phyloP scores from a whole-genome alignment of 352 stramenopile species.

The Thraustochytrium sp. region DNA sequence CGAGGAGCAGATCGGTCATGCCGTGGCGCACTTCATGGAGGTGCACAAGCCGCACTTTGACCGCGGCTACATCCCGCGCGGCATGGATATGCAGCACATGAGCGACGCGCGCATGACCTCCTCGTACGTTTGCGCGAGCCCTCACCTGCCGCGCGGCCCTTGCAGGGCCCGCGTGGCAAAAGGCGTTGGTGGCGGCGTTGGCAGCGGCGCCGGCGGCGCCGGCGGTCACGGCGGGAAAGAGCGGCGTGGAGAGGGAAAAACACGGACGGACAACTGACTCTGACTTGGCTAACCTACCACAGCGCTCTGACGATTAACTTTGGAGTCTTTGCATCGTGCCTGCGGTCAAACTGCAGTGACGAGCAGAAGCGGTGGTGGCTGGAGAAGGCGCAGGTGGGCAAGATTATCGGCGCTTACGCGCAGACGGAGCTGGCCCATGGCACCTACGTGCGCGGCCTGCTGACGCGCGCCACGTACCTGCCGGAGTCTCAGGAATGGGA shows the following conservation, averaged over 20 bases:
- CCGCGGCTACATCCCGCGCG: not conserved
- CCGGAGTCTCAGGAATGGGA: conserved; percentile 75
- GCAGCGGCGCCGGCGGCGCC: too few relatives aligned
- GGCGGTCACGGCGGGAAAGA: too few relatives aligned
- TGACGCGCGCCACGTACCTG: conserved; percentile 90
- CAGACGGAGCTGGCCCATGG: conserved; percentile 92
- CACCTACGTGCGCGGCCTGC: conserved; percentile 78
- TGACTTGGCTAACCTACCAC: too few relatives aligned
- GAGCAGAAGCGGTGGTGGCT: conserved; percentile 65
- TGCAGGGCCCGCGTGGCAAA: too few relatives aligned
- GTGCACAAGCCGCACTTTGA: conserved; percentile 42
- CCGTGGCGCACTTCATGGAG: conserved; percentile 17
- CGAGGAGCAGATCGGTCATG: conserved; percentile 25
- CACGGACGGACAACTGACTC: too few relatives aligned
- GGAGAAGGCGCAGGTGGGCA: conserved; percentile 58
- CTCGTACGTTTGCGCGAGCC: too few relatives aligned
- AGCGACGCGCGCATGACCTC: conserved; percentile 30
- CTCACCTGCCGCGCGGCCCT: too few relatives aligned
- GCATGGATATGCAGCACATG: conserved; percentile 41
- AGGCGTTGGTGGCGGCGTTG: too few relatives aligned
- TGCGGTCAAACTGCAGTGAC: conserved; percentile 63
- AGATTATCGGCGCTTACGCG: conserved; percentile 79
- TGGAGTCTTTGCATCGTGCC: conserved; percentile 60
- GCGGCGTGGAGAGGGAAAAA: too few relatives aligned
- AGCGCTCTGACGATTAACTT: conserved; percentile 38